These are phyloP conservation scores for Pogostemon cablin DNA, from an alignment of 257 asterid species.

Conservation along the genomic window DNA sequence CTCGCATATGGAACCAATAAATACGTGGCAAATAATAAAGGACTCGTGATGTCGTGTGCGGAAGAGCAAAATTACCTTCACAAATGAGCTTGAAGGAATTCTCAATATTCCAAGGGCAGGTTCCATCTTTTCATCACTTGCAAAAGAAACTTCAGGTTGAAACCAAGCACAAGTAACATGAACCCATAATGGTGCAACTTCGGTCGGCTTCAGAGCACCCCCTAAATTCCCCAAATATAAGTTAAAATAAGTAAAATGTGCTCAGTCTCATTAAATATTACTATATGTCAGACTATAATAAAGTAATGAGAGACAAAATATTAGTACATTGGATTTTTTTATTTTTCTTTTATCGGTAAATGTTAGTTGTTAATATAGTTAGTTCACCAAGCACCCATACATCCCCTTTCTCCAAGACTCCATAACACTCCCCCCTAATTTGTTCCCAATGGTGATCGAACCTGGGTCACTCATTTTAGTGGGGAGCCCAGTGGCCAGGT, in stretches of 20 bases:
- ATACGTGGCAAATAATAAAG: background rate
- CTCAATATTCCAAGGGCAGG: conserved; percentile 95
- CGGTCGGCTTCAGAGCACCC: conserved; percentile 97
- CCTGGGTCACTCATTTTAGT: no score
- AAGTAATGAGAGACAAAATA: conserved; percentile 16
- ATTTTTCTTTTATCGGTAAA: no score
- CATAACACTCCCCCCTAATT: no score
- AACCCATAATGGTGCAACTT: conserved; percentile 87
- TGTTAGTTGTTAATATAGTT: no score
- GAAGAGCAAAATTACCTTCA: conserved; percentile 60
- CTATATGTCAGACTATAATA: conserved; percentile 12
- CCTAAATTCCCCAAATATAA: conserved; percentile 52
- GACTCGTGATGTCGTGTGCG: conserved; percentile 5
- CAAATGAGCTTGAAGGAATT: conserved; percentile 89
- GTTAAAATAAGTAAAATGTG: background rate
- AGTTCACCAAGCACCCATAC: no score
- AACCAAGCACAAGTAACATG: conserved; percentile 99
- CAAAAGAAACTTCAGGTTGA: conserved; percentile 98
- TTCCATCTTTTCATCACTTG: conserved; percentile 93
- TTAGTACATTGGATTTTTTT: conserved; percentile 5
- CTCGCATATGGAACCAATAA: conserved; percentile 9
- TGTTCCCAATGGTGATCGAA: no score
- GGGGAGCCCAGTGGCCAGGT: no score
- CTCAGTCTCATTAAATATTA: background rate
- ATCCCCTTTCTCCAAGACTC: no score